Percentiles rank a stretch among this genome's conserved stretches.
Evolutionary conservation across 768 basidiomycete genomes (phyloP).

Genomic region (Hericium rajendrae): DNA sequence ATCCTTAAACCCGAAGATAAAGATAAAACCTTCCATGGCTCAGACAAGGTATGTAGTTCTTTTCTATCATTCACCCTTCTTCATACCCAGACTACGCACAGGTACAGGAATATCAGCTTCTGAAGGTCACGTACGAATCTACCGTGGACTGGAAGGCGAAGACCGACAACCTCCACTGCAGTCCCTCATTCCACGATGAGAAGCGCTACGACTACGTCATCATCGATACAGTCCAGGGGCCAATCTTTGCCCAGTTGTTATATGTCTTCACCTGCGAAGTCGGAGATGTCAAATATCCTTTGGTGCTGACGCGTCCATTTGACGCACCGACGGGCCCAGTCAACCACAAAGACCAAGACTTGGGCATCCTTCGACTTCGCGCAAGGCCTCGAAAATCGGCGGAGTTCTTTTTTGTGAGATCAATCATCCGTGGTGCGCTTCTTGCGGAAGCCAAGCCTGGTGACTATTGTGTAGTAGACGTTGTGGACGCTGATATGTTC

Average conservation of each 20-base stretch:
- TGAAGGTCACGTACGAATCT: background rate
- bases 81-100: background rate
- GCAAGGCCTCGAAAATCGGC: background rate
- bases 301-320: conserved; percentile 19
- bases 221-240: conserved; percentile 11
- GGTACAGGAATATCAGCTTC: conserved; percentile 10
- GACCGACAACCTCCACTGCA: conserved; percentile 12
- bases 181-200: conserved; percentile 8
- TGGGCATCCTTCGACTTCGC: conserved; percentile 15
- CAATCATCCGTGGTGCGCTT: conserved; percentile 23
- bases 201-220: conserved; percentile 19
- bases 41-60: background rate
- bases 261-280: conserved; percentile 18
- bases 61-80: background rate
- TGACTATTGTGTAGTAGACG: conserved; percentile 20
- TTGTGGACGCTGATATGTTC: conserved; percentile 12
- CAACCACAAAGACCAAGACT: conserved; percentile 12
- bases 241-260: conserved; percentile 15
- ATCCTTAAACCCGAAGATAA: background rate
- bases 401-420: conserved; percentile 19
- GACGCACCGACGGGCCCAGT: conserved; percentile 2
- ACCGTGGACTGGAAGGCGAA: conserved; percentile 9
- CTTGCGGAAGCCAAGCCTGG: conserved; percentile 13
- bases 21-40: background rate
- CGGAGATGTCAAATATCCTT: conserved; percentile 2